Evolutionary conservation across 2,329 filamentous ascomycete genomes (phyloP).

Genomic region (Plenodomus lindquistii): DNA sequence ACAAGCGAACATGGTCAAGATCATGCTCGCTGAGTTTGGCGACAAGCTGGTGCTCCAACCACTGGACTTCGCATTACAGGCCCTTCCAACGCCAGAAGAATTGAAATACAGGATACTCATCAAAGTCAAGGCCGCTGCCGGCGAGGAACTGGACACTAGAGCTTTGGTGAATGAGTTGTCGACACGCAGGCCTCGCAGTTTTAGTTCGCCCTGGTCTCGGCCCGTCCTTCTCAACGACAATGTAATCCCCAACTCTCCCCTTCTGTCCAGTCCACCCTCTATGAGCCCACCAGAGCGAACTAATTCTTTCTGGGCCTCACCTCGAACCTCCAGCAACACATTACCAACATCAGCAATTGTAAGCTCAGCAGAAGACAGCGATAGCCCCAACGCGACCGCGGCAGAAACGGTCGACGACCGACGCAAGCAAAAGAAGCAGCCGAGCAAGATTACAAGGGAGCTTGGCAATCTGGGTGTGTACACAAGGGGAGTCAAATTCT

Average conservation of each 20-base stretch:
- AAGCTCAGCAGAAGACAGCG: conserved; percentile 77
- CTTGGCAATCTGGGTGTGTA: conserved; percentile 86
- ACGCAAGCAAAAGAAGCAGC: conserved; percentile 62
- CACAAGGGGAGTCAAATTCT: conserved; percentile 78
- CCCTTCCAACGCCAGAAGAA: conserved; percentile 83
- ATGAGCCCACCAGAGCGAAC: conserved; percentile 56
- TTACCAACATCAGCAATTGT: conserved; percentile 57
- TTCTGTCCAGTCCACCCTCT: conserved; percentile 58
- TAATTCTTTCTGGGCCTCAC: conserved; percentile 52
- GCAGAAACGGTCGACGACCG: conserved; percentile 59
- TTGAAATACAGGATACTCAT: conserved; percentile 82
- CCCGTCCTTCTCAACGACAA: conserved; percentile 64
- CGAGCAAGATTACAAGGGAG: conserved; percentile 82
- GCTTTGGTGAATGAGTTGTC: conserved; percentile 40
- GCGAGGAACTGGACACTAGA: conserved; percentile 46
- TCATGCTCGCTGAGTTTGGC: conserved; percentile 83
- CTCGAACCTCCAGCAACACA: conserved; percentile 59
- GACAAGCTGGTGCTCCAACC: conserved; percentile 77
- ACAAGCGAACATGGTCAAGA: conserved; percentile 84
- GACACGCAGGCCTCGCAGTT: conserved; percentile 61
- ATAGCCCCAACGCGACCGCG: conserved; percentile 62
- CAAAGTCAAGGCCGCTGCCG: conserved; percentile 85
- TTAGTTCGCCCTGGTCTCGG: conserved; percentile 75
- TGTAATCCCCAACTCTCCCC: conserved; percentile 52
- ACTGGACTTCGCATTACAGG: conserved; percentile 67